Evolutionary conservation across 441 rosid genomes (phyloP).

Genomic region (Adansonia gregorii): DNA sequence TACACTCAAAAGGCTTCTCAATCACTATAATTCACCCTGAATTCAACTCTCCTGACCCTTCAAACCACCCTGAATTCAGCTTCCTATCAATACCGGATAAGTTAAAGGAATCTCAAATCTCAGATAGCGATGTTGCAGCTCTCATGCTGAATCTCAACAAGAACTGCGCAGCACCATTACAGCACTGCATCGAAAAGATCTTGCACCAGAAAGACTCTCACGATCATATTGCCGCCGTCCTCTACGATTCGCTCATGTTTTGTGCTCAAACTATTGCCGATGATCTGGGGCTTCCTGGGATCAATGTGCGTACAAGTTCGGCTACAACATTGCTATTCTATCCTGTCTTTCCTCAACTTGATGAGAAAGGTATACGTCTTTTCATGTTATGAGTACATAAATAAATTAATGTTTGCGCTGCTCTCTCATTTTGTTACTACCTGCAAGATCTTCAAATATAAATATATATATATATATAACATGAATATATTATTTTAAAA

Average conservation of each 20-base stretch:
- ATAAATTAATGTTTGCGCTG: neutral
- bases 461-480: too few relatives aligned
- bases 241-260: slow-evolving; percentile 39
- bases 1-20: slow-evolving; percentile 9
- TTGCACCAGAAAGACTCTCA: slow-evolving; percentile 2
- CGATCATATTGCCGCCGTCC: slow-evolving; percentile 20
- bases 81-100: slow-evolving; percentile 12
- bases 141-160: neutral
- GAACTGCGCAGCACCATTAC: slow-evolving; percentile 29
- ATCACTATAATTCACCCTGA: slow-evolving; percentile 10
- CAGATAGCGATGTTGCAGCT: neutral
- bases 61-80: slow-evolving; percentile 26
- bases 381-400: neutral
- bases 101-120: neutral
- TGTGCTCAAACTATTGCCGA: slow-evolving; percentile 32
- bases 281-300: slow-evolving; percentile 30
- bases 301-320: slow-evolving; percentile 28
- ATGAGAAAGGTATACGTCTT: neutral
- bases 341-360: slow-evolving; percentile 14
- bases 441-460: neutral
- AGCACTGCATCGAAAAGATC: neutral
- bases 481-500: too few relatives aligned
- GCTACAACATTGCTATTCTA: slow-evolving; percentile 26
- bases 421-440: neutral
- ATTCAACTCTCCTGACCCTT: slow-evolving; percentile 28